Evolutionary conservation across 2,329 filamentous ascomycete species (phyloP).

Genomic region (Cercospora sp.): DNA sequence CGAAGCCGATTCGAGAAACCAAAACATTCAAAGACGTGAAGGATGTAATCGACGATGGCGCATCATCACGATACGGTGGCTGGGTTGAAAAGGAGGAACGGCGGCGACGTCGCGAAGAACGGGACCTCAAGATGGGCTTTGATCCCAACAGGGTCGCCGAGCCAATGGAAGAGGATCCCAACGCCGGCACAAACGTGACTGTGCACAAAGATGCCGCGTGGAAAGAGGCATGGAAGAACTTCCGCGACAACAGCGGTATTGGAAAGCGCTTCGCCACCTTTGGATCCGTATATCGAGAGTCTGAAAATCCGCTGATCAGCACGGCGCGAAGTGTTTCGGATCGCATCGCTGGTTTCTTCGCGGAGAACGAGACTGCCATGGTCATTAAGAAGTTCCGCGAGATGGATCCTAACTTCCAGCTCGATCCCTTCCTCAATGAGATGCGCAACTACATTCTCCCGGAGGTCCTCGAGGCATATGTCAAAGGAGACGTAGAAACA

Average conservation of each 20-base stretch:
- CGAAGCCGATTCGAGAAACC: slow-evolving; percentile 87
- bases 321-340: slow-evolving; percentile 94
- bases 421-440: slow-evolving; percentile 91
- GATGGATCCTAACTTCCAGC: slow-evolving; percentile 92
- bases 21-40: slow-evolving; percentile 93
- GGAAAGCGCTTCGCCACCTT: slow-evolving; percentile 86
- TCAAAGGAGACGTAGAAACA: slow-evolving; percentile 89
- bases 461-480: slow-evolving; percentile 95
- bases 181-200: slow-evolving; percentile 90
- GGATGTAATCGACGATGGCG: slow-evolving; percentile 94
- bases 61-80: slow-evolving; percentile 91
- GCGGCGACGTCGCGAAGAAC: slow-evolving; percentile 71
- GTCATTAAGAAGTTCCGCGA: slow-evolving; percentile 97
- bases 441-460: slow-evolving; percentile 97
- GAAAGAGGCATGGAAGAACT: slow-evolving; percentile 98
- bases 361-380: slow-evolving; percentile 95
- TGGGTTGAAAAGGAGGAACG: slow-evolving; percentile 98
- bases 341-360: slow-evolving; percentile 90
- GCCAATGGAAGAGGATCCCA: slow-evolving; percentile 79
- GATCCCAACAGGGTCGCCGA: slow-evolving; percentile 51
- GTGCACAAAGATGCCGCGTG: slow-evolving; percentile 95
- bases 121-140: slow-evolving; percentile 57
- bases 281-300: slow-evolving; percentile 88
- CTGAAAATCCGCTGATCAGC: slow-evolving; percentile 90
- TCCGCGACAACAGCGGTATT: slow-evolving; percentile 84